Evolutionary conservation across 148 eudicot genomes (phyloP).

Genomic region (Amaranthus cruentus): DNA sequence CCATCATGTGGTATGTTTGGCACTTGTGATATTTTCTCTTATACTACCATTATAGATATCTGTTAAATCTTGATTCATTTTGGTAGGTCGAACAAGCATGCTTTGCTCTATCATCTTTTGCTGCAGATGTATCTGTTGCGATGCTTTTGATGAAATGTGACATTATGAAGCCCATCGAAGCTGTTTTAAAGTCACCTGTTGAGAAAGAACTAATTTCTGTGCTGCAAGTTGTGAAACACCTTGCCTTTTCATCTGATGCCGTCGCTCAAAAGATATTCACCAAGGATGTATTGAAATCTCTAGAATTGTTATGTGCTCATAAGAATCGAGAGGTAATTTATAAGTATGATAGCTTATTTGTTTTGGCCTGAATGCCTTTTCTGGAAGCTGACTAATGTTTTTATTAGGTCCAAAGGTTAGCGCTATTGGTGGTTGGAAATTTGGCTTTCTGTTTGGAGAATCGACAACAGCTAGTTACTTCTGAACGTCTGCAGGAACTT

Average conservation of each 20-base stretch:
- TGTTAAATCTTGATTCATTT: conserved; percentile 18
- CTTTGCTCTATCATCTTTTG: conserved; percentile 91
- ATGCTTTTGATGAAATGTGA: conserved; percentile 87
- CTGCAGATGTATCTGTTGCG: conserved; percentile 76
- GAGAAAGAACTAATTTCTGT: conserved; percentile 76
- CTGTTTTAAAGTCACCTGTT: conserved; percentile 63
- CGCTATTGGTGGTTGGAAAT: conserved; percentile 84
- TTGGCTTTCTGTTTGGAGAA: conserved; percentile 88
- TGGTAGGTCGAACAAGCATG: conserved; percentile 97
- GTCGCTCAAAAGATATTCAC: conserved; percentile 88
- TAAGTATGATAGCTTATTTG: neutral
- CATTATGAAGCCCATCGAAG: conserved; percentile 85
- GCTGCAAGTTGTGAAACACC: conserved; percentile 73
- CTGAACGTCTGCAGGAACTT: conserved; percentile 92
- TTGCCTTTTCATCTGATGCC: conserved; percentile 82
- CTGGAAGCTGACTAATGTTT: conserved; percentile 12
- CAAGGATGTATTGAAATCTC: conserved; percentile 78
- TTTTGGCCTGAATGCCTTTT: conserved; percentile 1
- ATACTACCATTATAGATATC: conserved; percentile 9
- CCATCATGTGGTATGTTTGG: conserved; percentile 78
- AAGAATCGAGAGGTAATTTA: conserved; percentile 70
- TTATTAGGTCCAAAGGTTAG: conserved; percentile 81
- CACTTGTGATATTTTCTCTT: conserved; percentile 5
- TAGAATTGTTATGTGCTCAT: conserved; percentile 79
- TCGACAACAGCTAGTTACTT: conserved; percentile 75